phyloP scores from a whole-genome alignment of 2,329 filamentous ascomycete genomes.

The Pseudogymnoascus sp. region DNA sequence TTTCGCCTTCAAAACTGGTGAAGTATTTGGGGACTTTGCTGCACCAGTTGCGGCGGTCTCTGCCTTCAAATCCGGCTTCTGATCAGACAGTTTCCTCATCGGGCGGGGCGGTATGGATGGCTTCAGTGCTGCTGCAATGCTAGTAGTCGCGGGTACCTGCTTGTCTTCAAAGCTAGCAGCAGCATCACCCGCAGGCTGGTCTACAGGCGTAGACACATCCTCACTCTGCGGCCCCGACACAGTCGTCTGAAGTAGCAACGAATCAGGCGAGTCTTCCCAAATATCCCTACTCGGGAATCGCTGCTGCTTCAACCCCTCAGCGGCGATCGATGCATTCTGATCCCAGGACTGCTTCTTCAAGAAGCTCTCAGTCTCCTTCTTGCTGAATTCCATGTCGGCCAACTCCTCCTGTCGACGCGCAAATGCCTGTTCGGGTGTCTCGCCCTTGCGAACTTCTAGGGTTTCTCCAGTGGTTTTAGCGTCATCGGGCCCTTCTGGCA shows the following conservation, averaged over 20 bases:
- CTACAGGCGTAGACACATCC: slow-evolving; percentile 35
- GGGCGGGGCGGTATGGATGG: slow-evolving; percentile 56
- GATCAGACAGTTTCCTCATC: slow-evolving; percentile 32
- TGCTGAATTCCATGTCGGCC: slow-evolving; percentile 48
- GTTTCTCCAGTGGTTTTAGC: slow-evolving; percentile 10
- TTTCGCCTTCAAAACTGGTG: slow-evolving; percentile 26
- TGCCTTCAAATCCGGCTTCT: slow-evolving; percentile 26
- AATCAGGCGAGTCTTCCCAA: slow-evolving; percentile 91
- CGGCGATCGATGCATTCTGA: slow-evolving; percentile 43
- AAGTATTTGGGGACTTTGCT: slow-evolving; percentile 24
- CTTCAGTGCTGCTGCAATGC: slow-evolving; percentile 42
- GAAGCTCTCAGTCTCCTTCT: slow-evolving; percentile 41
- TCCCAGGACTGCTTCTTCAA: slow-evolving; percentile 48
- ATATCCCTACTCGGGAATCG: slow-evolving; percentile 89
- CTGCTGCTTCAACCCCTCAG: slow-evolving; percentile 47
- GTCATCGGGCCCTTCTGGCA: slow-evolving; percentile 39
- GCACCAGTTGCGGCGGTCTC: slow-evolving; percentile 23
- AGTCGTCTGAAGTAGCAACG: slow-evolving; percentile 70
- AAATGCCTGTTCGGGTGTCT: slow-evolving; percentile 59
- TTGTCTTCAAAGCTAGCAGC: slow-evolving; percentile 29
- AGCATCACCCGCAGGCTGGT: slow-evolving; percentile 30
- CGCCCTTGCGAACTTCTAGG: slow-evolving; percentile 26
- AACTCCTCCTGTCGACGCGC: slow-evolving; percentile 60
- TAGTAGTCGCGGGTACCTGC: slow-evolving; percentile 22
- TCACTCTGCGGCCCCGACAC: slow-evolving; percentile 52